These are phyloP conservation scores for Lepidium sativum DNA, from an alignment of 345 rosid species.

Conservation along the genomic window DNA sequence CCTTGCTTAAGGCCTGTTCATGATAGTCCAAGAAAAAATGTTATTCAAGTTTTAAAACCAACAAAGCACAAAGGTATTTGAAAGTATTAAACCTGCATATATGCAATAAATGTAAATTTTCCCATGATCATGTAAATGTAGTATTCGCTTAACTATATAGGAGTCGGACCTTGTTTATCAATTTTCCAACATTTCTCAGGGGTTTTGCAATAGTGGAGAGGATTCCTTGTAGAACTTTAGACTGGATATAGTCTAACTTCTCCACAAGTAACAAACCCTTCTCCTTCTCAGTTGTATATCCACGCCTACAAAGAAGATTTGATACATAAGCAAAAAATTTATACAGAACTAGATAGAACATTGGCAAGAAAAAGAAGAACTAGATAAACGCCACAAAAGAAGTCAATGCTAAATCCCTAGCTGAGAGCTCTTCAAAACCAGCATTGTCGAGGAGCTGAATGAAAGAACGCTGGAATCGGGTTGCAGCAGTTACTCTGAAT, in stretches of 20 bases:
- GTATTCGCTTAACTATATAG: background rate
- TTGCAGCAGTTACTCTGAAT: constrained; percentile 63
- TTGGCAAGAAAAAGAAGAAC: no score
- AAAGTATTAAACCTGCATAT: background rate
- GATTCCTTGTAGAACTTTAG: constrained; percentile 58
- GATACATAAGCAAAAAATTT: background rate
- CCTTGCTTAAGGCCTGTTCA: constrained; percentile 44
- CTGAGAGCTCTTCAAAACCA: constrained; percentile 87
- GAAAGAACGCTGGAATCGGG: constrained; percentile 85
- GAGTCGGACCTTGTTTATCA: constrained; percentile 58
- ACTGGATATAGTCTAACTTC: constrained; percentile 88
- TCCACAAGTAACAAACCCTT: constrained; percentile 78
- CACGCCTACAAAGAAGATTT: constrained; percentile 54
- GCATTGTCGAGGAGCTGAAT: constrained; percentile 83
- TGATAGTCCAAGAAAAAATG: constrained; percentile 6
- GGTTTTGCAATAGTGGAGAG: constrained; percentile 67
- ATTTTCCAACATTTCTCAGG: constrained; percentile 52
- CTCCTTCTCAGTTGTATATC: constrained; percentile 90
- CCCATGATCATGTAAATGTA: background rate
- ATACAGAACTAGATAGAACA: background rate
- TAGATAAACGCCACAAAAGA: constrained; percentile 20
- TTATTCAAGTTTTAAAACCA: constrained; percentile 1
- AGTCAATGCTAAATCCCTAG: constrained; percentile 71
- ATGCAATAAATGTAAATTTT: background rate
- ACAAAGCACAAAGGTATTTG: background rate